These are phyloP conservation scores for Pseudogymnoascus sp. DNA, from an alignment of 2,329 filamentous ascomycete species.

Conservation along the genomic window DNA sequence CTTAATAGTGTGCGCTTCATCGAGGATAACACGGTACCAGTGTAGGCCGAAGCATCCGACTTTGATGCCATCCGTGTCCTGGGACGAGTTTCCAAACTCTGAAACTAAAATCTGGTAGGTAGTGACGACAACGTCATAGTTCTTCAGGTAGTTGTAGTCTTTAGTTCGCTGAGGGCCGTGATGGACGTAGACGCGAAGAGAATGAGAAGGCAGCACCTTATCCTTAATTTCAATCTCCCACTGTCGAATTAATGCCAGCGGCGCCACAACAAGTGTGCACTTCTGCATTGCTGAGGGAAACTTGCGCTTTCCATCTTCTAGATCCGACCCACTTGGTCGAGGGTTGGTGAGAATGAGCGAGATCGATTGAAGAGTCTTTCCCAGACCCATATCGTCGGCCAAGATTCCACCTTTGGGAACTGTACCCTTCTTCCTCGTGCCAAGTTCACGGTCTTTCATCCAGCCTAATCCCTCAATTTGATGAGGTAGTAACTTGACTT, in stretches of 20 bases:
- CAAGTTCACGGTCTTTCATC: constrained; percentile 91
- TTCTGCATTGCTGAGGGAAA: constrained; percentile 62
- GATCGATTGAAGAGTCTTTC: constrained; percentile 93
- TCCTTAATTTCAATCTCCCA: constrained; percentile 92
- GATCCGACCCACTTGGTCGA: constrained; percentile 53
- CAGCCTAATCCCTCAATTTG: constrained; percentile 90
- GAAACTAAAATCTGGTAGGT: constrained; percentile 95
- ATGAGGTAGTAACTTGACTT: constrained; percentile 82
- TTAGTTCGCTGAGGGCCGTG: constrained; percentile 84
- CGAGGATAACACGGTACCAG: constrained; percentile 92
- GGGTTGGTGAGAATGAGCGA: constrained; percentile 78
- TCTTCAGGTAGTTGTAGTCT: constrained; percentile 62
- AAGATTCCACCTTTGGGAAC: constrained; percentile 80
- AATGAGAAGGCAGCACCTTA: constrained; percentile 62
- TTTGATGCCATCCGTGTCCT: constrained; percentile 52
- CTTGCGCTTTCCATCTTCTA: constrained; percentile 56
- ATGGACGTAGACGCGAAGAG: constrained; percentile 76
- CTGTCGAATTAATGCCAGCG: constrained; percentile 87
- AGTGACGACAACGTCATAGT: constrained; percentile 92
- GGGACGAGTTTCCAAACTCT: constrained; percentile 66
- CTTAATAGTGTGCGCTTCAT: constrained; percentile 97
- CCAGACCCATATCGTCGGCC: constrained; percentile 94
- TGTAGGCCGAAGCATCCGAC: constrained; percentile 39
- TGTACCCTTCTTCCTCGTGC: constrained; percentile 69
- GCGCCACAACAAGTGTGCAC: constrained; percentile 84